Evolutionary conservation across 805 yeast genomes (phyloP), one percentile per base, ranked within the genome.

Genomic region (Ascoidea rubescens): DNA sequence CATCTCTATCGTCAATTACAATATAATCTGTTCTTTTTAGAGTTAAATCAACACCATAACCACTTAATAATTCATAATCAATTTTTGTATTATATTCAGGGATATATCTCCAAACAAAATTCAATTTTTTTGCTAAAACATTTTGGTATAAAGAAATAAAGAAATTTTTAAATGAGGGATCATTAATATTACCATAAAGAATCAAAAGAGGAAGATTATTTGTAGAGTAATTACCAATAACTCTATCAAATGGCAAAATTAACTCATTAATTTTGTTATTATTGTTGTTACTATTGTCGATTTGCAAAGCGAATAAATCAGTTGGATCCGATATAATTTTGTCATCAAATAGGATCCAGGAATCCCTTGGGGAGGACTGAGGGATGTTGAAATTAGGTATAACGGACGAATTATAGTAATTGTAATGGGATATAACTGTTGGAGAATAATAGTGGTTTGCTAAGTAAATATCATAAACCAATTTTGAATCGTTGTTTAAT

Each of bases 251-350:
- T 0, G 78, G 70, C 4, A 67, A 48, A 14, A 67, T 37, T 16
- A 33, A 28, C 12, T 21, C 33, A 5, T 45, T 16, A 30, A 1
- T 28, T 6, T 49, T 53, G 5, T 57, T 47, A 1, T 64, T 60
- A 4, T 56, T 56, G 1, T 53, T 56, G 6, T 49, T 49, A 5
- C 62, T 58, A n/a, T 68, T 67, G 31, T 70, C 69, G 0, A 87
- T 77, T 62, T 84, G 82, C 53, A 93, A 70, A 2, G 96, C 95
- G 64, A 78, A 93, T 0, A 88, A 74, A 53, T 84, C 95, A 52
- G 79, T 86, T 2, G 82, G 69, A 7, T 82, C 77, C 59, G 89
- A 81, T 60, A 82, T 83, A 1, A 73, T 63, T 31, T 71, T 70
- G 49, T 76, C 76, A 53, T 82, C 79, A 56, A 72, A 72, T 53